phyloP scores from a whole-genome alignment of 768 basidiomycete species.

The Russula virescens region DNA sequence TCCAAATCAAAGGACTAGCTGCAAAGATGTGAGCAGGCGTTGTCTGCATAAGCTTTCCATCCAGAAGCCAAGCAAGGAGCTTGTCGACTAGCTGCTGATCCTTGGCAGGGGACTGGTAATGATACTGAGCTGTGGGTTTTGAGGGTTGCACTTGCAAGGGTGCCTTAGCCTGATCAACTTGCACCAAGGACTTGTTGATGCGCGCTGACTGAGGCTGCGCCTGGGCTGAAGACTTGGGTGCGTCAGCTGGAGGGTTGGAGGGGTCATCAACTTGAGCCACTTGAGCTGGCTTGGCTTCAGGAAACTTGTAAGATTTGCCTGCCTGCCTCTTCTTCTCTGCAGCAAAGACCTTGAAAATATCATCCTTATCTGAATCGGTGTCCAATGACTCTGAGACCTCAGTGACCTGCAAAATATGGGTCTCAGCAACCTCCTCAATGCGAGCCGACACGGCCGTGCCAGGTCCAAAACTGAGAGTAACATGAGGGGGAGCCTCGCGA shows the following conservation, averaged over 20 bases:
- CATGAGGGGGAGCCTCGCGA: background rate
- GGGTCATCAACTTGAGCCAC: too few species aligned
- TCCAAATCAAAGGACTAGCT: background rate
- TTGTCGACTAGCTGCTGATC: background rate
- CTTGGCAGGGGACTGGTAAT: background rate
- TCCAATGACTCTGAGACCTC: background rate
- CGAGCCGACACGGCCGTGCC: too few species aligned
- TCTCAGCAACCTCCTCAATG: background rate
- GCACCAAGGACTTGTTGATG: background rate
- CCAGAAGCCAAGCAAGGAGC: background rate
- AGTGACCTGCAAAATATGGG: background rate
- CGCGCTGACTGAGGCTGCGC: too few species aligned
- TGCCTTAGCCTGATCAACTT: too few species aligned
- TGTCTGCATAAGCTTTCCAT: conserved; percentile 34
- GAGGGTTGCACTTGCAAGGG: too few species aligned
- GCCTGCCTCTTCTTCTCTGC: conserved; percentile 37
- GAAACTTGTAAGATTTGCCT: conserved; percentile 37
- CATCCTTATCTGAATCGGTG: conserved; percentile 15
- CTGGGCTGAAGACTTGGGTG: background rate
- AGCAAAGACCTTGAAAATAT: conserved; percentile 38
- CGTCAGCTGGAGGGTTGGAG: background rate
- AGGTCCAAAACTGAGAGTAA: too few species aligned
- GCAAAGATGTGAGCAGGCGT: conserved; percentile 28
- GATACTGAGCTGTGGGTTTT: background rate
- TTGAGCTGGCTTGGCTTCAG: background rate